Base-by-base conservation (phyloP, 306 rosid species). In the Neltuma alba region DNA sequence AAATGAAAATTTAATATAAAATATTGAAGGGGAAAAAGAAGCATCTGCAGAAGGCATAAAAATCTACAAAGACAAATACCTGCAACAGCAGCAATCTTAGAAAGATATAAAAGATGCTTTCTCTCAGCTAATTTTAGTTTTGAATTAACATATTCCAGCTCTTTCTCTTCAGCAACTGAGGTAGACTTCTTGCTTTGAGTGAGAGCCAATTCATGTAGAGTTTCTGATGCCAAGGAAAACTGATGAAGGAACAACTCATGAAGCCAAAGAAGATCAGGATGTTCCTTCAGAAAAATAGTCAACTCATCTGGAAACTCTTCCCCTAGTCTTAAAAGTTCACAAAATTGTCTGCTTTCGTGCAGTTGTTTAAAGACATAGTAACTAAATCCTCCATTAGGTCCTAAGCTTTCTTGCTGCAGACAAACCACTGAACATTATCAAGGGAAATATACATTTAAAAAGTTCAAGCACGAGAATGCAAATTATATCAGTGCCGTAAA, bases 251-350 rank as follows among this genome's bases (percentile, higher is more conserved):
- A 92, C 87, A 95, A 76, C 83, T 92, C 93, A 77, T 95, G 99
- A 84, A 95, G 98, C 99, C 99, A 95, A 63, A 91, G 85, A 81
- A 95, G 97, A 88, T 89, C 96, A 34, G 84, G 90, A 74, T 91
- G 96, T 78, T 88, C 94, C 90, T 85, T 95, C 44, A 95, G 80
- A 79, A 92, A 95, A 79, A 89, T 85, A 42, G 90, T 90, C 62
- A 95, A 82, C 63, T 93, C 98, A 75, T 91, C 96, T 1, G 89
- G 95, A 81, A 95, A 95, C 87, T 95, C 99, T 88, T 95, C 98
- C 45, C 99, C 99, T 45, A 95, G 89, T 85, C 98, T 89, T 83
- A 92, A 87, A 88, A 95, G 93, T 83, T 92, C 88, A 80, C 97
- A 87, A 80, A 90, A 85, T 84, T 95, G 96, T 84, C 89, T 89